These are phyloP conservation scores for Xylaria sp. DNA, from an alignment of 2,329 filamentous ascomycete species.

Conservation along the genomic window DNA sequence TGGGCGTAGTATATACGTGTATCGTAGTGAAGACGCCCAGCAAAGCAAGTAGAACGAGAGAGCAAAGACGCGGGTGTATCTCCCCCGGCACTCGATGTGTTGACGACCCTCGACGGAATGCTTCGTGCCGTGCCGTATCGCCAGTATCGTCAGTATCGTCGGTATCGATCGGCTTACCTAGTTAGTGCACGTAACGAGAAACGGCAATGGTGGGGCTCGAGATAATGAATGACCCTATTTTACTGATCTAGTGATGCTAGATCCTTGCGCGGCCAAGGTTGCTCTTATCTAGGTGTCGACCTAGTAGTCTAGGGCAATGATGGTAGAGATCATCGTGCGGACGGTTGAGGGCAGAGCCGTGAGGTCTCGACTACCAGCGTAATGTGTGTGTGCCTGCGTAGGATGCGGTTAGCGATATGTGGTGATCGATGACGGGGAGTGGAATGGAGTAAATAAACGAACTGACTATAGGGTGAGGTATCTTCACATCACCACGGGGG, in stretches of 20 bases:
- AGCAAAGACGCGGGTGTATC: no score
- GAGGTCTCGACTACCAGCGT: not conserved
- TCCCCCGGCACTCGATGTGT: not conserved
- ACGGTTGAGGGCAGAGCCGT: not conserved
- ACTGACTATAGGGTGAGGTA: not conserved
- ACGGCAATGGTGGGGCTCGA: constrained; percentile 18
- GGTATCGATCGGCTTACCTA: not conserved
- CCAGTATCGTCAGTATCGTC: not conserved
- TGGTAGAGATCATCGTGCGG: not conserved
- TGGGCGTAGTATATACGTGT: not conserved
- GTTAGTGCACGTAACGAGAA: not conserved
- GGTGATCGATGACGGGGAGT: no score
- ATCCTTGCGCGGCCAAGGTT: constrained; percentile 15
- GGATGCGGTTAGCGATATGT: no score
- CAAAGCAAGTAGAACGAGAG: not conserved
- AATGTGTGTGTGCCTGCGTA: no score
- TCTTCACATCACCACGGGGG: not conserved
- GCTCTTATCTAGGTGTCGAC: constrained; percentile 3
- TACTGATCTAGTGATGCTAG: constrained; percentile 8
- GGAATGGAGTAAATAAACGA: no score
- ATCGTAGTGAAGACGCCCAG: no score
- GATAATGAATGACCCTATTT: constrained; percentile 1
- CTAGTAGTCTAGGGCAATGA: not conserved
- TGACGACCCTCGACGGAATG: not conserved
- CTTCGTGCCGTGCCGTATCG: not conserved